Evolutionary conservation across 805 yeast species (phyloP).

Genomic region (Kazachstania kunashirensis): DNA sequence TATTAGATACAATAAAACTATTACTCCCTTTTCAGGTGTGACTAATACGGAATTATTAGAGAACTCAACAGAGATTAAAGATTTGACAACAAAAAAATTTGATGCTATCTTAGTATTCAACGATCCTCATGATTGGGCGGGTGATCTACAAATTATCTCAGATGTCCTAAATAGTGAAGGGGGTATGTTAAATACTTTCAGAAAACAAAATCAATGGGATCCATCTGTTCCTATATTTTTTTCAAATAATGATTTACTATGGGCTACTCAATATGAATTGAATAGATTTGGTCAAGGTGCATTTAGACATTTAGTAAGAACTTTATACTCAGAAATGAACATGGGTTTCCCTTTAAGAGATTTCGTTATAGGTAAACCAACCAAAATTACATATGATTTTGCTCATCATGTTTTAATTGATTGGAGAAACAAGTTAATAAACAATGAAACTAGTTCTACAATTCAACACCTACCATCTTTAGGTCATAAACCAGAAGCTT

Average conservation of each 20-base stretch:
- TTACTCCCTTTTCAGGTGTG: constrained; percentile 74
- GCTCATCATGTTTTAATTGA: constrained; percentile 61
- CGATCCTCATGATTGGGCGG: constrained; percentile 83
- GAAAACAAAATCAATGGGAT: constrained; percentile 27
- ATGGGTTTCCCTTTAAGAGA: constrained; percentile 40
- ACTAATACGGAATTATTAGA: constrained; percentile 41
- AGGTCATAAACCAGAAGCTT: constrained; percentile 31
- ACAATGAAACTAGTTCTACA: constrained; percentile 7
- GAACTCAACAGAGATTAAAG: constrained; percentile 23
- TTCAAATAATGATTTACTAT: constrained; percentile 73
- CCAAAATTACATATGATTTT: constrained; percentile 65
- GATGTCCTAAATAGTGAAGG: constrained; percentile 57
- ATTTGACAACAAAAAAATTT: constrained; percentile 34
- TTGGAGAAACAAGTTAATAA: constrained; percentile 36
- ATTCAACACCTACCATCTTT: constrained; percentile 36
- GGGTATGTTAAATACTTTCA: constrained; percentile 57
- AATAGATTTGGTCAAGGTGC: constrained; percentile 93
- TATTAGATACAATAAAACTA: constrained; percentile 43
- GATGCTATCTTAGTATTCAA: constrained; percentile 78
- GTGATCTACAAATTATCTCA: constrained; percentile 68
- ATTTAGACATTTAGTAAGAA: constrained; percentile 52
- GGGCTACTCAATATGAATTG: constrained; percentile 74
- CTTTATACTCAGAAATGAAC: constrained; percentile 46
- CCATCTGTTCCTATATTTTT: constrained; percentile 67
- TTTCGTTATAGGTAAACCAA: constrained; percentile 74